These are phyloP conservation scores for Penicillium argentinense DNA, from an alignment of 495 filamentous ascomycete species.

Conservation along the genomic window DNA sequence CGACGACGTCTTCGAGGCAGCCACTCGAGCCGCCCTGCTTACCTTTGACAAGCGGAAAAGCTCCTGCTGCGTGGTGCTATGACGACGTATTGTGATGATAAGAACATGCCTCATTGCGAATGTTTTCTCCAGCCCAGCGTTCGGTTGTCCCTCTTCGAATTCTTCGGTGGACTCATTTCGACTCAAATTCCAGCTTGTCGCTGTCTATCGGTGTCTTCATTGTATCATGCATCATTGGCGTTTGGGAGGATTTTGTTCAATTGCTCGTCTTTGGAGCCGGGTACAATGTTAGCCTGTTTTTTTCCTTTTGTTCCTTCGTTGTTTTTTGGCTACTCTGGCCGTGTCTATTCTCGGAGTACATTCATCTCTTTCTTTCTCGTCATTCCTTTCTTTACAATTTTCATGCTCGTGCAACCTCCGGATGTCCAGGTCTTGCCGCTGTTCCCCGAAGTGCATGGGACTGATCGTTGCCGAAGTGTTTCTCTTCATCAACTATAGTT, in stretches of 20 bases:
- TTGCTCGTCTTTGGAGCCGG: slow-evolving; percentile 8
- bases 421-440: slow-evolving; percentile 26
- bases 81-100: slow-evolving; percentile 38
- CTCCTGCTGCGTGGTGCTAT: slow-evolving; percentile 89
- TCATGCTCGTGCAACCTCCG: slow-evolving; percentile 30
- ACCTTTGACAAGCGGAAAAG: slow-evolving; percentile 87
- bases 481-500: slow-evolving; percentile 21
- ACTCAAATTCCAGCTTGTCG: slow-evolving; percentile 7
- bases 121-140: slow-evolving; percentile 26
- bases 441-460: slow-evolving; percentile 30
- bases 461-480: slow-evolving; percentile 15
- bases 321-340: slow-evolving; percentile 14
- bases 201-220: slow-evolving; percentile 19
- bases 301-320: slow-evolving; percentile 7
- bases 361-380: slow-evolving; percentile 22
- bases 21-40: slow-evolving; percentile 89
- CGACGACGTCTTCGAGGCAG: slow-evolving; percentile 98
- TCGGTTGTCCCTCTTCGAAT: slow-evolving; percentile 25
- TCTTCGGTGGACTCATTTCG: slow-evolving; percentile 14
- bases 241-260: slow-evolving; percentile 37
- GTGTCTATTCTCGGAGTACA: slow-evolving; percentile 25
- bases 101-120: slow-evolving; percentile 22
- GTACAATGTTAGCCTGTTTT: slow-evolving; percentile 15
- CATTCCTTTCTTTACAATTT: slow-evolving; percentile 12
- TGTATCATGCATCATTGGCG: slow-evolving; percentile 48